Conservation (phyloP, 768 basidiomycete species). For the Tubosaeta sp. region DNA sequence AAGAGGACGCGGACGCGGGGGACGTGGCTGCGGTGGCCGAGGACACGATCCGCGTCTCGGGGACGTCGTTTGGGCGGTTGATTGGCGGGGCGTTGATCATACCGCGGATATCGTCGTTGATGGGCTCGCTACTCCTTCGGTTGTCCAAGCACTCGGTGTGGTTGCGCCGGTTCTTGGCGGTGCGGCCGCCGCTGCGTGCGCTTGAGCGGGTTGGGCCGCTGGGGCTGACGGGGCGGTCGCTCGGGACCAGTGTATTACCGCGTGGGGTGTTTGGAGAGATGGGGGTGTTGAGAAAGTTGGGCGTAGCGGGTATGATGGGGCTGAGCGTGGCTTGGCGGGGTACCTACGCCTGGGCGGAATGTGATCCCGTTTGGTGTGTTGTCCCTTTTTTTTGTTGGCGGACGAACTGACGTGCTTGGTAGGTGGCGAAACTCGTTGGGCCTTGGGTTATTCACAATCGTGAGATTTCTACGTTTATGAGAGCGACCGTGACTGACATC, state of each 20-base stretch:
- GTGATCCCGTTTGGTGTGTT: constrained; percentile 68
- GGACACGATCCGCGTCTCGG: constrained; percentile 53
- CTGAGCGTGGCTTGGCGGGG: constrained; percentile 51
- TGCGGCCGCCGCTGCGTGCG: constrained; percentile 16
- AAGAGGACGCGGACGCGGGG: constrained; percentile 10
- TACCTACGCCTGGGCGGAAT: constrained; percentile 57
- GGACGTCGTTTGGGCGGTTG: constrained; percentile 58
- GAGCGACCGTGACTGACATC: background rate
- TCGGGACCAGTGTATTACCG: constrained; percentile 1
- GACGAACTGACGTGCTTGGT: background rate
- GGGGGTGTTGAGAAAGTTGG: constrained; percentile 22
- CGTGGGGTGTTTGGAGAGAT: constrained; percentile 17
- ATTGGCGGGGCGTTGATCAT: constrained; percentile 67
- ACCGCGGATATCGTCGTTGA: constrained; percentile 59
- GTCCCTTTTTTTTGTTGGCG: background rate
- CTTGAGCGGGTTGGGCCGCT: constrained; percentile 14
- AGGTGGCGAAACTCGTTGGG: constrained; percentile 70
- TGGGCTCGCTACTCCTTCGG: constrained; percentile 58
- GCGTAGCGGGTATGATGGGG: constrained; percentile 33
- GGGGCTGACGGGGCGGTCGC: constrained; percentile 9
- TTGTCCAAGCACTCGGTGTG: constrained; percentile 40
- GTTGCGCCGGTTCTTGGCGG: constrained; percentile 24
- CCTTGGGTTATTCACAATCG: constrained; percentile 62
- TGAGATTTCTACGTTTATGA: constrained; percentile 28
- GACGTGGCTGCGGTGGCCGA: constrained; percentile 51